Evolutionary conservation across 2,329 filamentous ascomycete species (phyloP), one percentile per base, ranked within the genome.

Genomic region (Aureobasidium sp.): DNA sequence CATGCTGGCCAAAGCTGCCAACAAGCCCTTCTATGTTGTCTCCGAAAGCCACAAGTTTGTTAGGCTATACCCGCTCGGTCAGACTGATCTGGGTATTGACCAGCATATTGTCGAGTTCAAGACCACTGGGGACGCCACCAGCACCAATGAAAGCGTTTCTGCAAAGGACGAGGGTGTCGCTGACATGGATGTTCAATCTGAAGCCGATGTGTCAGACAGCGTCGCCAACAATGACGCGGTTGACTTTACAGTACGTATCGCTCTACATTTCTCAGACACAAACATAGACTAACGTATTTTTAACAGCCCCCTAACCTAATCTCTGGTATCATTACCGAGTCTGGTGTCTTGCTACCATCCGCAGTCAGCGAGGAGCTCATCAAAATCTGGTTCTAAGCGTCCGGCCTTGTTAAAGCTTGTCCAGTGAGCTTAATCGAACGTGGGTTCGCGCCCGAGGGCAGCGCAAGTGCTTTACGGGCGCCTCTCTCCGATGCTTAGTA

Each of bases 1-100:
- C 2, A 79, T 91, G 67, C 78, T 97, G 58, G 91, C 92, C 5
- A 86, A 87, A 68, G 82, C 82, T 13, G 82, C 83, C 64, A 84
- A 86, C 42, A 86, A 90, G 65, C 89, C 89, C 0, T 90, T 97
- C 68, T 96, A 95, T 70, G 91, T 96, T 21, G 91, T 94, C 5
- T 89, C 89, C 1, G 94, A 99, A 78, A 95, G 90, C 69, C 94
- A 99, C 79, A 99, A 99, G 77, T 97, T 99, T 72, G 91, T 95
- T 49, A 83, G 91, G 68, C 82, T 94, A 61, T 94, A 92, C 69
- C 90, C 93, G 1, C 77, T 94, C 25, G 85, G 87, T 65, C 91
- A 96, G 75, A 85, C 87, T 63, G 89, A 94, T 70, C 78, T 96
- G 62, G 89, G 89, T 0, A 85, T 96, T 66, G 83, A 88, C 70